A percentile compares a stretch with the other conserved stretches of the same genome.
Evolutionary conservation across 108 stramenopile genomes (phyloP).

Genomic region (Licmophora abbreviata): DNA sequence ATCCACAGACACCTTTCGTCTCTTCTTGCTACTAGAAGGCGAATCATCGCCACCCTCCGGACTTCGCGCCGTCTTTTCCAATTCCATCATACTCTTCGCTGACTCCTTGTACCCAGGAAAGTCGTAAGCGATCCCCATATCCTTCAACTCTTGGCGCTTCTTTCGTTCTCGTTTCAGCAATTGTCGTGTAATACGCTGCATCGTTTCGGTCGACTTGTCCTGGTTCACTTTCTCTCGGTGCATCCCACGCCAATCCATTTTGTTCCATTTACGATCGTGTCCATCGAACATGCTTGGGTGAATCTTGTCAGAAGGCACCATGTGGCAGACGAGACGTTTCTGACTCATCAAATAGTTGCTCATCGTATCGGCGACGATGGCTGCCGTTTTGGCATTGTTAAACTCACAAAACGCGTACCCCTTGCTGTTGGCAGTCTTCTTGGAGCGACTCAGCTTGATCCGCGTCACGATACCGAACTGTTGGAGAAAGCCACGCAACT

Average conservation of each 20-base stretch:
- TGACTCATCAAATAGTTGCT: slow-evolving; percentile 83
- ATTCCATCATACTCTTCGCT: slow-evolving; percentile 12
- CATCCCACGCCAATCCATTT: slow-evolving; percentile 24
- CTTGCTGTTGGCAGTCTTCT: slow-evolving; percentile 71
- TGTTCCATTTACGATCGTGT: slow-evolving; percentile 12
- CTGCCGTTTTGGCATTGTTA: slow-evolving; percentile 67
- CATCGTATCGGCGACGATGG: slow-evolving; percentile 94
- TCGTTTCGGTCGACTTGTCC: slow-evolving; percentile 28
- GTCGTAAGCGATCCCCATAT: slow-evolving; percentile 81
- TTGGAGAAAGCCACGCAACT: slow-evolving; percentile 78
- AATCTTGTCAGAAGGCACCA: slow-evolving; percentile 59
- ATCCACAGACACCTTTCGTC: slow-evolving; percentile 2
- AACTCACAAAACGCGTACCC: slow-evolving; percentile 97
- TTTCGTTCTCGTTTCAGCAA: slow-evolving; percentile 55
- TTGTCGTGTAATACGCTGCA: slow-evolving; percentile 59
- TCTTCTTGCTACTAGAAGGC: no score
- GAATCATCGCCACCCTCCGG: no score
- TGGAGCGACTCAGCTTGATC: slow-evolving; percentile 77
- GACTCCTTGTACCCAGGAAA: slow-evolving; percentile 75
- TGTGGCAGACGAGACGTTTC: slow-evolving; percentile 84
- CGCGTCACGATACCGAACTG: slow-evolving; percentile 90
- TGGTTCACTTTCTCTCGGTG: slow-evolving; percentile 33
- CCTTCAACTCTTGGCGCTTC: slow-evolving; percentile 58
- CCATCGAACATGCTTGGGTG: slow-evolving; percentile 41
- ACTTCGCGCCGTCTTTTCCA: slow-evolving; percentile 7